phyloP scores from a whole-genome alignment of 2,329 filamentous ascomycete genomes.

The Lachnellula occidentalis region DNA sequence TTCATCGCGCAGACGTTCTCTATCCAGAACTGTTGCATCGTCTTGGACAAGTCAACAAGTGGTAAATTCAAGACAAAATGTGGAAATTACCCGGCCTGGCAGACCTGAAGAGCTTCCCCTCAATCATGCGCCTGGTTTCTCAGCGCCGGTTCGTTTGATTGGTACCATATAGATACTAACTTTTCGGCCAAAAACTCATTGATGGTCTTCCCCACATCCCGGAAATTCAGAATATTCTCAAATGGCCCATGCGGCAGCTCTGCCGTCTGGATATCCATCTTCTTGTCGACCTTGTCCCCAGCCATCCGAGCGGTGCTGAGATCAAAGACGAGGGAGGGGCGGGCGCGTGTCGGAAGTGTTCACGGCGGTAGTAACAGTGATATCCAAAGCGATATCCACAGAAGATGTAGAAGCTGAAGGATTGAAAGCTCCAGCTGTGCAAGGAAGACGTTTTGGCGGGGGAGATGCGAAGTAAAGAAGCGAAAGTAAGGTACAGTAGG shows the following conservation, averaged over 20 bases:
- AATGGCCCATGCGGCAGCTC: conserved; percentile 29
- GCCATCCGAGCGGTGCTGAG: not conserved
- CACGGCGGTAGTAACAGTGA: no score
- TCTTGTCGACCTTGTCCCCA: not conserved
- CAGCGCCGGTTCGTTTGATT: not conserved
- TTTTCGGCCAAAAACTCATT: conserved; percentile 53
- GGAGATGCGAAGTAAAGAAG: not conserved
- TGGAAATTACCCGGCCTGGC: conserved; percentile 49
- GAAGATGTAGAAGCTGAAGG: not conserved
- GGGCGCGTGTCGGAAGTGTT: no score
- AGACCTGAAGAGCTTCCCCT: conserved; percentile 63
- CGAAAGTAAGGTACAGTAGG: no score
- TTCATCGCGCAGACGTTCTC: conserved; percentile 49
- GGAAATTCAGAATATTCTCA: conserved; percentile 65
- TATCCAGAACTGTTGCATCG: conserved; percentile 64
- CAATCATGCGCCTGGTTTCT: conserved; percentile 41
- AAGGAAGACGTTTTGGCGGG: not conserved
- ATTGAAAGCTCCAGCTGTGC: no score
- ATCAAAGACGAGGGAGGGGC: not conserved
- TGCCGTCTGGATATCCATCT: not conserved
- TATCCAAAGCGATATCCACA: no score
- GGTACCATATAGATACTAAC: conserved; percentile 39
- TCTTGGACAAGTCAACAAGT: conserved; percentile 43
- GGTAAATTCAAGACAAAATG: not conserved
- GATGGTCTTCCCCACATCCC: conserved; percentile 66